Evolutionary conservation across 805 yeast species (phyloP).

Genomic region (Ogataea sp.): DNA sequence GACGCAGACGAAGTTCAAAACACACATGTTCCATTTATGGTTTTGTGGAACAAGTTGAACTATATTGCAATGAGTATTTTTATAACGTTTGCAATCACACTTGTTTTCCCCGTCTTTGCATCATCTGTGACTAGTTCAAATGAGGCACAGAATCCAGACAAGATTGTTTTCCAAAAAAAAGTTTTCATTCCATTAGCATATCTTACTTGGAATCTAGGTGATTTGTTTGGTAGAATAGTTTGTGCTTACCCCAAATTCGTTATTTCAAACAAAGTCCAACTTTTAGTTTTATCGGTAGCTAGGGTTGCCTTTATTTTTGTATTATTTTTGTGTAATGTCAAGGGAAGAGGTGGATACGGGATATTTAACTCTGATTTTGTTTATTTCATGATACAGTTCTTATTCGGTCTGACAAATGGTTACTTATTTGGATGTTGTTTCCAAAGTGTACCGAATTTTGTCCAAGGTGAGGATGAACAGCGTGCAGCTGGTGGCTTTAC

Average conservation of each 20-base stretch:
- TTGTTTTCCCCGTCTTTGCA: slow-evolving; percentile 88
- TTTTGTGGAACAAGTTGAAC: slow-evolving; percentile 55
- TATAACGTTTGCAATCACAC: slow-evolving; percentile 62
- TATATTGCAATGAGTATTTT: slow-evolving; percentile 64
- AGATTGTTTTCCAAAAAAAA: slow-evolving; percentile 36
- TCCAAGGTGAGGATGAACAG: slow-evolving; percentile 48
- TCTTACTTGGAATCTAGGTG: slow-evolving; percentile 86
- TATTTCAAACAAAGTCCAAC: slow-evolving; percentile 31
- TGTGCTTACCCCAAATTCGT: slow-evolving; percentile 44
- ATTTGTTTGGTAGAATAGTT: slow-evolving; percentile 64
- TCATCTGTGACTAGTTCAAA: slow-evolving; percentile 51
- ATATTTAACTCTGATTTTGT: slow-evolving; percentile 47
- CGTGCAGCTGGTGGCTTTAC: slow-evolving; percentile 88
- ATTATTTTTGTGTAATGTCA: slow-evolving; percentile 60
- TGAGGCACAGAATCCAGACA: slow-evolving; percentile 12
- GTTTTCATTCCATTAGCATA: slow-evolving; percentile 67
- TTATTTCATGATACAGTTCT: slow-evolving; percentile 62
- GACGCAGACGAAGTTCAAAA: not conserved
- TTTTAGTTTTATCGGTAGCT: slow-evolving; percentile 46
- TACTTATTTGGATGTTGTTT: slow-evolving; percentile 75
- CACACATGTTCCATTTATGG: slow-evolving; percentile 46
- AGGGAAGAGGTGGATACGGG: slow-evolving; percentile 24
- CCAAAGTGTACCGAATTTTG: slow-evolving; percentile 58
- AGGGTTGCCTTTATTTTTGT: slow-evolving; percentile 62
- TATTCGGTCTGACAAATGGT: slow-evolving; percentile 85